A percentile compares a stretch with the other conserved stretches of the same genome.
phyloP scores from a whole-genome alignment of 2,329 filamentous ascomycete species.

The Penicillium hesseltinei region DNA sequence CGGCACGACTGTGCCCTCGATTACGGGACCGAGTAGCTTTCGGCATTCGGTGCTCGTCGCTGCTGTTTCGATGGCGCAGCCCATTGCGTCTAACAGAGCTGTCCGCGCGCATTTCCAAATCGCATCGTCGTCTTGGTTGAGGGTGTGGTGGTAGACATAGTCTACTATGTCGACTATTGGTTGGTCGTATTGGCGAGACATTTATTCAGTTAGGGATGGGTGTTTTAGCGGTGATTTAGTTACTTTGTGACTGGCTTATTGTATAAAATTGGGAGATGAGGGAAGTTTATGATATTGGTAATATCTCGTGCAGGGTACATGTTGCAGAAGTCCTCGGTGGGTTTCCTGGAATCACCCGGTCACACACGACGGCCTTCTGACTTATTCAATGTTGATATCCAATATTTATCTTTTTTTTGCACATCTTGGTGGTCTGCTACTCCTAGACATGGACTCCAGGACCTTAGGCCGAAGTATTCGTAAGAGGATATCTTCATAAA shows the following conservation, averaged over 20 bases:
- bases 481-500: not conserved
- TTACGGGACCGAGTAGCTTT: conserved; percentile 17
- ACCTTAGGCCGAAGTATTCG: not conserved
- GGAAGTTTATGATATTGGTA: not conserved
- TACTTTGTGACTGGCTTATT: not conserved
- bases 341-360: not conserved
- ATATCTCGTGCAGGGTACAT: not conserved
- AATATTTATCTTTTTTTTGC: too few species aligned
- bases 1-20: conserved; percentile 20
- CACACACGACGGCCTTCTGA: not conserved
- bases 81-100: conserved; percentile 28
- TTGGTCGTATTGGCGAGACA: conserved; percentile 42
- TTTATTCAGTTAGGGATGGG: not conserved
- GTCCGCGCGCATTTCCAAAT: conserved; percentile 20
- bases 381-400: not conserved
- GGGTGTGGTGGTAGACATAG: conserved; percentile 24
- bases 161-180: conserved; percentile 22
- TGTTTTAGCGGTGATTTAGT: not conserved
- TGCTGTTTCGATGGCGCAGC: conserved; percentile 27
- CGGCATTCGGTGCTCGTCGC: conserved; percentile 20
- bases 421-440: not conserved
- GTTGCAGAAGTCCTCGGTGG: not conserved
- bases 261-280: not conserved
- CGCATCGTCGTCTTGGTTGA: conserved; percentile 15
- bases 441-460: not conserved